Conservation (phyloP, 805 yeast species). For the Saturnispora zaruensis region DNA sequence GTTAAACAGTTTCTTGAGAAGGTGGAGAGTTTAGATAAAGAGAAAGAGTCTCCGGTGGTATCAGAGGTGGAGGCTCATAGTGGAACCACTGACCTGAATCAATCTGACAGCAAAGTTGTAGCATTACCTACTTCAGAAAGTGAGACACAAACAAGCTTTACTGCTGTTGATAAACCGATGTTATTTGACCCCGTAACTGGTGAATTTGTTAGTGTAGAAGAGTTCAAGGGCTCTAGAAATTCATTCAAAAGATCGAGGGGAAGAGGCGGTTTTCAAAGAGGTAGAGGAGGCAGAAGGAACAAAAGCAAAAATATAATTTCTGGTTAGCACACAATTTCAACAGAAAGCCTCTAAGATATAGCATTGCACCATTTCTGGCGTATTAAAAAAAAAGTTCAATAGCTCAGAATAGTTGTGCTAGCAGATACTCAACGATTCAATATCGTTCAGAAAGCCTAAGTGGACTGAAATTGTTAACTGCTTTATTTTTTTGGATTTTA, state of each 20-base stretch:
- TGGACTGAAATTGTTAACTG: too few species aligned
- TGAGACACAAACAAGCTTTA: constrained; percentile 8
- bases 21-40: constrained; percentile 33
- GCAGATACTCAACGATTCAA: too few species aligned
- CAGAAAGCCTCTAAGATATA: too few species aligned
- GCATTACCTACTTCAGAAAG: not conserved
- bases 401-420: too few species aligned
- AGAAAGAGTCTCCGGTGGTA: not conserved
- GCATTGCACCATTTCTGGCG: too few species aligned
- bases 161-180: constrained; percentile 23
- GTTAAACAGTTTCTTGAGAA: constrained; percentile 27
- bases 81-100: constrained; percentile 3
- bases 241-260: not conserved
- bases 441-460: too few species aligned
- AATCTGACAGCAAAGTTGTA: constrained; percentile 11
- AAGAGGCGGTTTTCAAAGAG: not conserved
- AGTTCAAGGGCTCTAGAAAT: constrained; percentile 1
- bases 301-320: not conserved
- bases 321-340: too few species aligned
- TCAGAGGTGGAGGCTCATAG: constrained; percentile 7
- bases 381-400: too few species aligned
- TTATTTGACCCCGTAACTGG: constrained; percentile 5
- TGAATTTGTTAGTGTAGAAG: constrained; percentile 1
- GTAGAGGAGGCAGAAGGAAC: not conserved
- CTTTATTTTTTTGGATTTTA: not conserved